Conservation (phyloP, 1,284 basidiomycete species). For the Fistulinella cinereoalba region DNA sequence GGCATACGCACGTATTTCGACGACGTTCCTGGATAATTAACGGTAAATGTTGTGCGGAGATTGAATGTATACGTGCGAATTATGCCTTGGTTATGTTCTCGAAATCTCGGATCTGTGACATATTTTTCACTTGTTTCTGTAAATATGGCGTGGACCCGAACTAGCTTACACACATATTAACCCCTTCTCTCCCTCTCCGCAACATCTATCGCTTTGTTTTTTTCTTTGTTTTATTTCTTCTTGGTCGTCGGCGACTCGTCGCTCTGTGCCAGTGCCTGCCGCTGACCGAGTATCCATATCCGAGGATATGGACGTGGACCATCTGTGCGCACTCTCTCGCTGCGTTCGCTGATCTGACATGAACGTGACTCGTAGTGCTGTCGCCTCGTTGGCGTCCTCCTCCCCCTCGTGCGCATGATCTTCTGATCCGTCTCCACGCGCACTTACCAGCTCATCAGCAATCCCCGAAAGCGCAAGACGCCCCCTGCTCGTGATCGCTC, state of each 20-base stretch:
- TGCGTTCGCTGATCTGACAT: constrained; percentile 17
- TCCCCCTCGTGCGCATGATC: constrained; percentile 21
- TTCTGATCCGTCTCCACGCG: constrained; percentile 19
- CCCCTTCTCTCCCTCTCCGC: constrained; percentile 19
- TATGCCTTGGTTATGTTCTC: constrained; percentile 39
- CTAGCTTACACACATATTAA: constrained; percentile 38
- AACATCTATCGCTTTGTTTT: constrained; percentile 8
- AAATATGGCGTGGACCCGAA: constrained; percentile 39
- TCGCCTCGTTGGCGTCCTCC: constrained; percentile 15
- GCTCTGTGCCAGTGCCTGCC: no score
- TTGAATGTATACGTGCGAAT: constrained; percentile 35
- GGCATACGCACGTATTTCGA: constrained; percentile 24
- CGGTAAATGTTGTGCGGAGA: constrained; percentile 32
- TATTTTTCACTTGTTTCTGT: constrained; percentile 42
- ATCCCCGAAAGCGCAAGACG: constrained; percentile 44
- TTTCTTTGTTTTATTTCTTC: constrained; percentile 1
- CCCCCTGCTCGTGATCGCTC: constrained; percentile 28
- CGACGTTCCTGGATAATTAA: constrained; percentile 36
- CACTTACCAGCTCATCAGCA: constrained; percentile 17
- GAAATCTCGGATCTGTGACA: constrained; percentile 41
- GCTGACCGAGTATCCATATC: constrained; percentile 12
- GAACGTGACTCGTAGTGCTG: constrained; percentile 12
- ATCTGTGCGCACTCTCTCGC: constrained; percentile 19
- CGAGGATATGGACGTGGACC: constrained; percentile 20
- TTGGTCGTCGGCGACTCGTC: no score